A percentile compares a stretch with the other conserved stretches of the same genome.
phyloP scores from a whole-genome alignment of 2,329 filamentous ascomycete genomes.

The Emericellopsis cladophorae region DNA sequence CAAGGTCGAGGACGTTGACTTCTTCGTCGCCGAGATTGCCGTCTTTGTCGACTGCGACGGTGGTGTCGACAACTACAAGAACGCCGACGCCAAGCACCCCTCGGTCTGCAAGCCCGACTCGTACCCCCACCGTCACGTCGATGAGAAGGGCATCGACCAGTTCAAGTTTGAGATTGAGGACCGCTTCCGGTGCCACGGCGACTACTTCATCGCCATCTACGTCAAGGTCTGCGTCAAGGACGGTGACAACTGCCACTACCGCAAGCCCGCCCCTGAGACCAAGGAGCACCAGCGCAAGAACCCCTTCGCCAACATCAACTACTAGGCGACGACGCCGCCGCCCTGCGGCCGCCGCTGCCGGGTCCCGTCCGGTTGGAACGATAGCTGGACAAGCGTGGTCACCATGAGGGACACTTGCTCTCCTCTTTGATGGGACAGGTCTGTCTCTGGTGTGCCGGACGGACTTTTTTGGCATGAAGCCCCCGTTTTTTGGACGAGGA shows the following conservation, averaged over 20 bases:
- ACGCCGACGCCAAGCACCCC: neutral
- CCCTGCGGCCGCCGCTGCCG: too few species aligned
- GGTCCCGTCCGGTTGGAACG: too few species aligned
- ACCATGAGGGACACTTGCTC: too few species aligned
- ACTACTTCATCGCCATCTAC: slow-evolving; percentile 11
- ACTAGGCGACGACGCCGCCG: too few species aligned
- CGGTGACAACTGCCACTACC: slow-evolving; percentile 1
- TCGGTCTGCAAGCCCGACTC: slow-evolving; percentile 10
- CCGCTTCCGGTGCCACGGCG: slow-evolving; percentile 9
- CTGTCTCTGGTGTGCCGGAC: too few species aligned
- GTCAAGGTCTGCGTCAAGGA: slow-evolving; percentile 9
- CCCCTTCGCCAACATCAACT: neutral
- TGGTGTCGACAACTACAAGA: slow-evolving; percentile 4
- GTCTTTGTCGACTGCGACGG: slow-evolving; percentile 5
- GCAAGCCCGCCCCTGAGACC: neutral
- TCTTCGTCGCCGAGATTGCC: slow-evolving; percentile 5
- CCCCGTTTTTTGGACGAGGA: too few species aligned
- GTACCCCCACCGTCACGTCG: slow-evolving; percentile 7
- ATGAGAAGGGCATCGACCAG: slow-evolving; percentile 8
- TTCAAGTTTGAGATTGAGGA: slow-evolving; percentile 8
- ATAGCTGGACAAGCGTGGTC: too few species aligned
- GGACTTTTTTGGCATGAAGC: too few species aligned
- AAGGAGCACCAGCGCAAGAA: neutral
- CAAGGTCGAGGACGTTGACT: slow-evolving; percentile 2
- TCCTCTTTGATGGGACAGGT: too few species aligned